These are phyloP conservation scores for Lolium perenne DNA, from an alignment of 176 grass and related monocot species.

Conservation along the genomic window DNA sequence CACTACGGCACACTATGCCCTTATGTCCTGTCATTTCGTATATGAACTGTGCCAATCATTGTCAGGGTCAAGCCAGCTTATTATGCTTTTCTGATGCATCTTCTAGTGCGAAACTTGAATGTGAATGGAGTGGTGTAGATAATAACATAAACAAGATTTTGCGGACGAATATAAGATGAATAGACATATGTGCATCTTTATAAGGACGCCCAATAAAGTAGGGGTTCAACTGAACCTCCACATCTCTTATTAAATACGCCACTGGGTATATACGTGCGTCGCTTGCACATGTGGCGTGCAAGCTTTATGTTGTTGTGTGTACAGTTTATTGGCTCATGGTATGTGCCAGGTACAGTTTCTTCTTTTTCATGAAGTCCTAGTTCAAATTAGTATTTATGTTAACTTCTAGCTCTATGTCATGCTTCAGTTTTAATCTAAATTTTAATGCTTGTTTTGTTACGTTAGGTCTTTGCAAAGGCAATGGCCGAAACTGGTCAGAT, in stretches of 20 bases:
- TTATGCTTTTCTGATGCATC: slow-evolving; percentile 11
- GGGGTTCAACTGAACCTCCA: background rate
- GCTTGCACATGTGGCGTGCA: slow-evolving; percentile 10
- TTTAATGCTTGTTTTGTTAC: slow-evolving; percentile 26
- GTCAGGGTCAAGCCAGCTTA: background rate
- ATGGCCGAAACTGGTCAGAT: slow-evolving; percentile 94
- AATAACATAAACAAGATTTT: background rate
- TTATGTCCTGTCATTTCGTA: slow-evolving; percentile 13
- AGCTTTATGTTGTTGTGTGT: background rate
- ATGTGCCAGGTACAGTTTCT: background rate
- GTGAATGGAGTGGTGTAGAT: background rate
- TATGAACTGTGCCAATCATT: slow-evolving; percentile 17
- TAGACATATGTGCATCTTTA: background rate
- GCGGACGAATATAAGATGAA: background rate
- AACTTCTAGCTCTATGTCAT: slow-evolving; percentile 18
- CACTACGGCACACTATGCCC: background rate
- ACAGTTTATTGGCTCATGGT: background rate
- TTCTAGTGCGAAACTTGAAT: slow-evolving; percentile 20
- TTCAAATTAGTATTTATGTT: slow-evolving; percentile 11
- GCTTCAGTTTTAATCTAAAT: slow-evolving; percentile 6
- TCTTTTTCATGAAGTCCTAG: slow-evolving; percentile 1
- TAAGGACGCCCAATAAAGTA: background rate
- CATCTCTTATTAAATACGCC: background rate
- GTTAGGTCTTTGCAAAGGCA: slow-evolving; percentile 97
- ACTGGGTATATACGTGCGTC: background rate